A percentile compares a stretch with the other conserved stretches of the same genome.
These are phyloP conservation scores for Euptelea pleiosperma DNA, from an alignment of 164 flowering plant species.

Conservation along the genomic window DNA sequence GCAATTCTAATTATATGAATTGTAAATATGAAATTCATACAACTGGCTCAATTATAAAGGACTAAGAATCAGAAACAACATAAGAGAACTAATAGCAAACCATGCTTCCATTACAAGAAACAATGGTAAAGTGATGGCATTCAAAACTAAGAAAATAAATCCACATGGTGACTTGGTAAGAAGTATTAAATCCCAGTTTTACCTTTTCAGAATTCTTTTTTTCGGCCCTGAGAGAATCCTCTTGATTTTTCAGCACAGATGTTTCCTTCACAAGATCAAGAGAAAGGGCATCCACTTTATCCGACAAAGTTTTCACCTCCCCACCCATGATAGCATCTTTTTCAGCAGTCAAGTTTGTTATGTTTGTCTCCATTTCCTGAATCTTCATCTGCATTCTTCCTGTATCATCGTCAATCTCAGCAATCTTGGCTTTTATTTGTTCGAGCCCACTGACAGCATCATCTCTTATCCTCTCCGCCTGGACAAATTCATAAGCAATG, in stretches of 20 bases:
- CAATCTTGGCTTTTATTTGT: slow-evolving; percentile 50
- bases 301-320: slow-evolving; percentile 67
- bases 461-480: slow-evolving; percentile 72
- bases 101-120: too few relatives aligned
- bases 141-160: background rate
- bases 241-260: slow-evolving; percentile 64
- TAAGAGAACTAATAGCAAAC: background rate
- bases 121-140: background rate
- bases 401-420: slow-evolving; percentile 44
- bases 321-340: slow-evolving; percentile 92
- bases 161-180: background rate
- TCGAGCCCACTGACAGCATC: slow-evolving; percentile 63
- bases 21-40: too few relatives aligned
- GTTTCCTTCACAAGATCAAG: slow-evolving; percentile 67
- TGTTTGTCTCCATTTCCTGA: slow-evolving; percentile 58
- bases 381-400: slow-evolving; percentile 42
- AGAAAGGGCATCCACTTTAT: slow-evolving; percentile 76
- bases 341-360: slow-evolving; percentile 56
- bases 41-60: too few relatives aligned
- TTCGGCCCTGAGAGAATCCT: slow-evolving; percentile 72
- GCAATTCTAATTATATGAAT: background rate
- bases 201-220: slow-evolving; percentile 71
- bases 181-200: too few relatives aligned
- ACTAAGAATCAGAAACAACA: too few relatives aligned
- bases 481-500: slow-evolving; percentile 87